Percentiles rank a stretch among this genome's conserved stretches.
Conservation (phyloP, 768 basidiomycete species). For the Russula compacta region DNA sequence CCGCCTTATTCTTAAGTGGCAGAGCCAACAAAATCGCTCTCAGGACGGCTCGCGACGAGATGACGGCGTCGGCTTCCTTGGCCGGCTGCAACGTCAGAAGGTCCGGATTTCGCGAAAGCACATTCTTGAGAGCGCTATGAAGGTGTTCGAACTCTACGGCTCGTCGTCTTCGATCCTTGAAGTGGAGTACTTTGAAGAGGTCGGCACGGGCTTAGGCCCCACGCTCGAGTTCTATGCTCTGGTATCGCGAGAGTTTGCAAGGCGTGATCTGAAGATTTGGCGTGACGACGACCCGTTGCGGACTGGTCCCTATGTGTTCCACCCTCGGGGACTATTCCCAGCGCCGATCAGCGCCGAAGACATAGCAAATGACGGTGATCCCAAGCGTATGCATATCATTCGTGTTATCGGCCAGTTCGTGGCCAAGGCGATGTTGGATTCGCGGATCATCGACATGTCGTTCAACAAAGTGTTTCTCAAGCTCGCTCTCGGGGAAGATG, state of each 20-base stretch:
- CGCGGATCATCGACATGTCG: constrained; percentile 91
- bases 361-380: constrained; percentile 61
- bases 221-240: constrained; percentile 98
- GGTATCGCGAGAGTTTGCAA: constrained; percentile 90
- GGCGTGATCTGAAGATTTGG: constrained; percentile 85
- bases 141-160: constrained; percentile 94
- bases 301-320: constrained; percentile 65
- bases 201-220: constrained; percentile 94
- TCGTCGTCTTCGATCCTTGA: constrained; percentile 90
- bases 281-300: constrained; percentile 65
- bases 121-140: constrained; percentile 91
- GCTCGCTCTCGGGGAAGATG: constrained; percentile 76
- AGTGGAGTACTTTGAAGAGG: constrained; percentile 98
- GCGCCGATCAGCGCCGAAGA: constrained; percentile 68
- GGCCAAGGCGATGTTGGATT: constrained; percentile 94
- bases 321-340: constrained; percentile 83
- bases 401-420: constrained; percentile 92
- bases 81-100: constrained; percentile 89
- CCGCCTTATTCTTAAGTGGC: constrained; percentile 90
- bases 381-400: constrained; percentile 78
- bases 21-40: constrained; percentile 72
- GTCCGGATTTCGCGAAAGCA: constrained; percentile 93
- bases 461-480: constrained; percentile 95
- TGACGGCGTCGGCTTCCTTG: constrained; percentile 87
- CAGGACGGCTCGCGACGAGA: constrained; percentile 78